Percentiles rank a stretch among this genome's conserved stretches.
phyloP scores from a whole-genome alignment of 2,329 filamentous ascomycete species.

The Colletotrichum gigasporum region DNA sequence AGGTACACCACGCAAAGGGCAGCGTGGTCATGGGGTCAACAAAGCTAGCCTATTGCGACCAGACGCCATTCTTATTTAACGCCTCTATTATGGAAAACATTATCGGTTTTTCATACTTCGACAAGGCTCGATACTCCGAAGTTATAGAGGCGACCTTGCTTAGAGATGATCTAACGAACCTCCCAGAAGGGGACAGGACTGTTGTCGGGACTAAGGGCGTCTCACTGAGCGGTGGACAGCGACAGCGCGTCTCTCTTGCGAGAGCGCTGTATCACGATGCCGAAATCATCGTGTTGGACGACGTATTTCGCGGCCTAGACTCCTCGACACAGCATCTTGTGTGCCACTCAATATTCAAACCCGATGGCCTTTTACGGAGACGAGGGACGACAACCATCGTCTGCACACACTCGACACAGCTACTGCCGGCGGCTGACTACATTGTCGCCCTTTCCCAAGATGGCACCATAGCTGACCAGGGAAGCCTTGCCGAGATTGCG shows the following conservation, averaged over 20 bases:
- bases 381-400: background rate
- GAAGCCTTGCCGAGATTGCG: background rate
- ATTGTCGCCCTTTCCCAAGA: background rate
- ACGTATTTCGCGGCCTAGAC: slow-evolving; percentile 4
- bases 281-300: background rate
- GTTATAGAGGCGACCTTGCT: slow-evolving; percentile 46
- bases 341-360: background rate
- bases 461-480: background rate
- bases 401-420: background rate
- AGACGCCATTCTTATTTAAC: slow-evolving; percentile 43
- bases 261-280: background rate
- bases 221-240: slow-evolving; percentile 52
- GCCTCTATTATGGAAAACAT: slow-evolving; percentile 48
- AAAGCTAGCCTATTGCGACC: slow-evolving; percentile 42
- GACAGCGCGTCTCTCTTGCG: slow-evolving; percentile 39
- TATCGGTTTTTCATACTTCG: slow-evolving; percentile 42
- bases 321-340: background rate
- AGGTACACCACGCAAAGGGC: slow-evolving; percentile 34
- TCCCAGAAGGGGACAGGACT: slow-evolving; percentile 47
- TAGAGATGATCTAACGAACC: slow-evolving; percentile 37
- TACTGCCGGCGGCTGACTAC: background rate
- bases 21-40: slow-evolving; percentile 11
- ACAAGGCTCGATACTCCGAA: slow-evolving; percentile 43
- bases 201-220: slow-evolving; percentile 51
- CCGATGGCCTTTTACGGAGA: background rate